A percentile compares a stretch with the other conserved stretches of the same genome.
Conservation (phyloP, 2,329 filamentous ascomycete genomes). For the Penicillium vulpinum region DNA sequence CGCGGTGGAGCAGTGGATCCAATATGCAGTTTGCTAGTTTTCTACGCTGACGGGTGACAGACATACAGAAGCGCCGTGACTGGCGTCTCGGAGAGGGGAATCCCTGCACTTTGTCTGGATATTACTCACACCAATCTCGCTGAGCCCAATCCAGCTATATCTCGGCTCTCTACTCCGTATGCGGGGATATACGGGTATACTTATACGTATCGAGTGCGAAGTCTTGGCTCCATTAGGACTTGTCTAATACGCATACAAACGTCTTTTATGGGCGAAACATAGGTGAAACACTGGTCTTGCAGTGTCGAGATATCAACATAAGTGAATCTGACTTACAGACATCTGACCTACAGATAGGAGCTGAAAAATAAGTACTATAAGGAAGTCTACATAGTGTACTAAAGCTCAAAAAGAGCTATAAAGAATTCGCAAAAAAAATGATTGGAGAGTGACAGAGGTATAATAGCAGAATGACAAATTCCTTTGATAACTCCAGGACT, state of each 20-base stretch:
- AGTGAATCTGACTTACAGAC: background rate
- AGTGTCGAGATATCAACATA: background rate
- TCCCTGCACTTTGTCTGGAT: conserved; percentile 2
- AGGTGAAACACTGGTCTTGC: background rate
- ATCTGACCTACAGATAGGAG: no score
- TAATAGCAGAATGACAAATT: background rate
- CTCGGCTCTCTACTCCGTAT: background rate
- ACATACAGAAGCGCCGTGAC: conserved; percentile 7
- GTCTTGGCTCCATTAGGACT: background rate
- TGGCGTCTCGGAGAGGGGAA: conserved; percentile 6
- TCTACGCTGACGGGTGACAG: conserved; percentile 7
- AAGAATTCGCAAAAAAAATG: background rate
- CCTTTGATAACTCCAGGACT: background rate
- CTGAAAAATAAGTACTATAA: background rate
- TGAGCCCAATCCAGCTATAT: background rate
- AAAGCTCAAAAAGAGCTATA: background rate
- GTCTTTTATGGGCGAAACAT: background rate
- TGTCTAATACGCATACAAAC: background rate
- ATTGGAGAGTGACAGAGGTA: background rate
- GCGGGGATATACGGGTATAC: background rate
- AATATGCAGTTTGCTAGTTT: conserved; percentile 28
- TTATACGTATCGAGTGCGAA: background rate
- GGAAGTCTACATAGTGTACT: background rate
- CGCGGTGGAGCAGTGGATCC: conserved; percentile 29
- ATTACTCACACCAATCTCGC: background rate